Evolutionary conservation across 176 grass and related monocot genomes (phyloP).

Genomic region (Miscanthus lutarioriparius): DNA sequence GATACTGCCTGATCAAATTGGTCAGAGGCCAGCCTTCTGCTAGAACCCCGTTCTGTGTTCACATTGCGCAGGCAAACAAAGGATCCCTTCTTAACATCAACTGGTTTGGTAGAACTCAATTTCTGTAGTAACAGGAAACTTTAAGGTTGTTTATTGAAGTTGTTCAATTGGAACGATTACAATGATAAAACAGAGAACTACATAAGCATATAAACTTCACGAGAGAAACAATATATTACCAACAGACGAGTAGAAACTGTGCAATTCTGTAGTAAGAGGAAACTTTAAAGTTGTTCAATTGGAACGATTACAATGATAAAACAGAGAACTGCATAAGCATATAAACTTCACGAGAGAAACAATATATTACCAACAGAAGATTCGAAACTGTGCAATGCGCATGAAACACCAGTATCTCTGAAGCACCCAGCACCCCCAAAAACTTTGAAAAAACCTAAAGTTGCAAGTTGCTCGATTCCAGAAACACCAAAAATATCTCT

Average conservation of each 20-base stretch:
- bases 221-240: neutral
- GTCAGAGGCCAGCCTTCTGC: neutral
- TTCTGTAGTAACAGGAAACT: slow-evolving; percentile 25
- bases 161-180: neutral
- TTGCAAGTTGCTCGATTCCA: neutral
- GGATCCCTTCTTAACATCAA: slow-evolving; percentile 35
- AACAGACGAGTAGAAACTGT: neutral
- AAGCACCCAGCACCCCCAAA: neutral
- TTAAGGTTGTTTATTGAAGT: neutral
- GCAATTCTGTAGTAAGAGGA: slow-evolving; percentile 22
- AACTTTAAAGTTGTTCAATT: neutral
- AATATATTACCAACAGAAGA: neutral
- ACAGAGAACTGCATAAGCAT: neutral
- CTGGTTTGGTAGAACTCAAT: slow-evolving; percentile 9
- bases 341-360: neutral
- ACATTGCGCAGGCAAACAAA: slow-evolving; percentile 16
- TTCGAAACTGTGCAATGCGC: neutral
- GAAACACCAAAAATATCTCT: neutral
- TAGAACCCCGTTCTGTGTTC: neutral
- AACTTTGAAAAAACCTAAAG: neutral
- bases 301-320: neutral
- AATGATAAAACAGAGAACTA: neutral
- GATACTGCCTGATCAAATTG: slow-evolving; percentile 30
- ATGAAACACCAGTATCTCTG: neutral
- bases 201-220: neutral